Evolutionary conservation across 371 early-diverging fungal genomes (phyloP), one percentile per base, ranked within the genome.

Genomic region (Circinella umbellata): DNA sequence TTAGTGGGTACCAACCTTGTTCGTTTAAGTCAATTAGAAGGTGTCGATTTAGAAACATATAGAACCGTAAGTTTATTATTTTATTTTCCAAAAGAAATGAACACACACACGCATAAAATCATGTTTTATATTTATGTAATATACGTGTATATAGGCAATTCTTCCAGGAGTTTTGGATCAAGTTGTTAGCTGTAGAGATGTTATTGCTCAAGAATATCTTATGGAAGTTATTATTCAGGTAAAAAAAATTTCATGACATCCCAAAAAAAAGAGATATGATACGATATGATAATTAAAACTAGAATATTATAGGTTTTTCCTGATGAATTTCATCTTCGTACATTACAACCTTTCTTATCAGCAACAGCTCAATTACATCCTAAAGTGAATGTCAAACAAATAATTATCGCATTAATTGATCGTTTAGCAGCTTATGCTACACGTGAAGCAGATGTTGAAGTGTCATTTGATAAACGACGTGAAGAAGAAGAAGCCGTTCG

Each of bases 171-270:
- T 99, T 67, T 85, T 99, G 38, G 95, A 95, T 68, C 98, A 99
- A 85, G 93, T 96, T 69, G 95, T 97, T 8, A 94, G 92, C 73
- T 98, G 98, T 83, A 86, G 91, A 42, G 99, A 99, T 80, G 91
- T 95, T 14, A 93, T 99, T 69, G 99, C 98, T 17, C 98, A 99
- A 76, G 98, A 98, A 73, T 99, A 99, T 69, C 84, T 99, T 46
- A 96, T 98, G 97, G 98, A 99, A 78, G 97, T 94, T 36, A 95
- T 97, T 61, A 94, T 97, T 70, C 98, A 98, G 85, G 95, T 93
- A 82, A 62, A 48, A 57, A 15, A 14, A n/a, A 27, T 27, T 27
- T 27, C 20, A 7, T 17, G 54, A 17, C 4, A n/a, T 8, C n/a
- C n/a, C n/a, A 7, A 20, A 54, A n/a, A n/a, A 11, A 15, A n/a